Percentiles rank a stretch among this genome's conserved stretches.
phyloP scores from a whole-genome alignment of 1,139 yeast species.

The Taphrina wiesneri region DNA sequence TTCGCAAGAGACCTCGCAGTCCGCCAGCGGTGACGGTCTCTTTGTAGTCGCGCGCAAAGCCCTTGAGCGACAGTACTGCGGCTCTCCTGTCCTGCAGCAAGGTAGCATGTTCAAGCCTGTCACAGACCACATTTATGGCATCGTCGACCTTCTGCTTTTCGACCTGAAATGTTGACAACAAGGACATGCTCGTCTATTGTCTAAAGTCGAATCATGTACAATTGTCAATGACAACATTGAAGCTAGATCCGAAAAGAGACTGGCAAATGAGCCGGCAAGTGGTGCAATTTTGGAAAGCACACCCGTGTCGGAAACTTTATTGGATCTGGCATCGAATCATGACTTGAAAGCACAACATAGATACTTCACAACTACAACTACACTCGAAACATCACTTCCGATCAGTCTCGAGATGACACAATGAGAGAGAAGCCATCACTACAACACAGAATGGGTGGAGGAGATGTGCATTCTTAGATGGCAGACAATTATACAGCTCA shows the following conservation, averaged over 20 bases:
- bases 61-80: constrained; percentile 85
- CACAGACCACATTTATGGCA: constrained; percentile 85
- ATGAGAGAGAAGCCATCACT: too few relatives aligned
- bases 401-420: too few relatives aligned
- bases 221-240: not conserved
- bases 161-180: constrained; percentile 20
- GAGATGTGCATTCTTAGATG: too few relatives aligned
- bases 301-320: not conserved
- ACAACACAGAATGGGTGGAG: too few relatives aligned
- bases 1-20: constrained; percentile 67
- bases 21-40: constrained; percentile 91
- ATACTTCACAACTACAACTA: too few relatives aligned
- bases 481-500: too few relatives aligned
- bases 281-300: too few relatives aligned
- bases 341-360: too few relatives aligned
- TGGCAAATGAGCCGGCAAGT: too few relatives aligned
- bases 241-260: not conserved
- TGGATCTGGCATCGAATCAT: too few relatives aligned
- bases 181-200: constrained; percentile 13
- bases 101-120: constrained; percentile 80
- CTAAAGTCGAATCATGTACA: not conserved
- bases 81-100: constrained; percentile 83
- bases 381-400: too few relatives aligned
- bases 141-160: constrained; percentile 63
- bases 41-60: constrained; percentile 84